A percentile compares a stretch with the other conserved stretches of the same genome.
Evolutionary conservation across 2,329 filamentous ascomycete species (phyloP).

Genomic region (Aspergillus tubingensis): DNA sequence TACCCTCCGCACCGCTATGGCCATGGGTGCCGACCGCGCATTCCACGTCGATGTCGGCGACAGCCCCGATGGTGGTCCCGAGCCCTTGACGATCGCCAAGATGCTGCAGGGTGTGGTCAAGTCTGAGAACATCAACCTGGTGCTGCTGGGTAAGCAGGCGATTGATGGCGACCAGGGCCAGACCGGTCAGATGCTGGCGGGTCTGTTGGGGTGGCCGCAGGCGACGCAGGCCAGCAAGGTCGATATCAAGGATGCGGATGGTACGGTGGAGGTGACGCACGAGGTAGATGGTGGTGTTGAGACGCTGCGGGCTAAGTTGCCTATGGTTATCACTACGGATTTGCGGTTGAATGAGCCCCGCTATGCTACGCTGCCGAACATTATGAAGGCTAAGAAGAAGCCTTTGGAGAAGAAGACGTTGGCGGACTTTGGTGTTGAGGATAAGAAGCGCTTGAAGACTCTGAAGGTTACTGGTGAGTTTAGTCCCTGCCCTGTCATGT

Average conservation of each 20-base stretch:
- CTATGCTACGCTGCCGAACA: slow-evolving; percentile 94
- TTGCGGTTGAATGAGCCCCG: slow-evolving; percentile 90
- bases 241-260: slow-evolving; percentile 67
- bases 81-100: slow-evolving; percentile 92
- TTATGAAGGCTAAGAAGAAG: slow-evolving; percentile 99
- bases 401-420: slow-evolving; percentile 88
- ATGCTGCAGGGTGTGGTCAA: slow-evolving; percentile 77
- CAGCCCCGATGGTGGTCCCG: slow-evolving; percentile 66
- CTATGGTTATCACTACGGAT: slow-evolving; percentile 94
- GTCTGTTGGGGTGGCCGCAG: slow-evolving; percentile 87
- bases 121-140: slow-evolving; percentile 84
- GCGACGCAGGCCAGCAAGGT: slow-evolving; percentile 91
- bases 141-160: slow-evolving; percentile 94
- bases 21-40: slow-evolving; percentile 92
- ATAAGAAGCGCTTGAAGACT: slow-evolving; percentile 76
- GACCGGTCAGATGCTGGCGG: slow-evolving; percentile 97
- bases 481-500: slow-evolving; percentile 1
- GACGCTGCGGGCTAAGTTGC: slow-evolving; percentile 81
- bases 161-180: slow-evolving; percentile 96
- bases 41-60: slow-evolving; percentile 84
- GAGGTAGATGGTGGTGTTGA: slow-evolving; percentile 96
- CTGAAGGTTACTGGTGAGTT: slow-evolving; percentile 79
- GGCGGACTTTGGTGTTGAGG: slow-evolving; percentile 76
- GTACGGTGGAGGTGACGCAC: slow-evolving; percentile 73
- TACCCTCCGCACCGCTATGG: slow-evolving; percentile 92